Evolutionary conservation across 345 rosid genomes (phyloP), one percentile per base, ranked within the genome.

Genomic region (Salix brachista): DNA sequence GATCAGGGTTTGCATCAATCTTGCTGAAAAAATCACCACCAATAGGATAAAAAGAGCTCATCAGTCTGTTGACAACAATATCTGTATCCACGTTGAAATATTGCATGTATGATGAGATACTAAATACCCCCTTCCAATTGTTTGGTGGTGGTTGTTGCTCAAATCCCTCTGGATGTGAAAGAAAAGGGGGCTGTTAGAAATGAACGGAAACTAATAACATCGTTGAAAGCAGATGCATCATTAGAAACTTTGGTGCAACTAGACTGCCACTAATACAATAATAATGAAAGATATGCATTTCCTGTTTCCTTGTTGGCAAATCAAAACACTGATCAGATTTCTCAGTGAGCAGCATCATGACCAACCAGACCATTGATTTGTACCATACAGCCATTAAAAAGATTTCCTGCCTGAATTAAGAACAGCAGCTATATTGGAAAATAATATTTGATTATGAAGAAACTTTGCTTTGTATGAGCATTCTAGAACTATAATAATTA

Each of bases 31-130:
- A 96, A 83, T 92, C 91, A 16, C 92, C 98, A 77, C 81, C 81
- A 9, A 78, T 72, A n/a, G 97, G 97, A 80, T 83, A 85, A 61
- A 96, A 77, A 4, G 98, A 93, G 83, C 91, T 90, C 83, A 91
- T 78, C 86, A 93, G 70, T 86, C 98, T 88, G 86, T 90, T 92
- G 71, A 91, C 10, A 48, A 96, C 97, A 83, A 90, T 72, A 66
- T 93, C 98, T 1, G 98, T 90, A 79, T 93, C 99, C 79, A 91
- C 97, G 48, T 96, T 89, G 81, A 96, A 96, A 82, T 90, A 96
- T 62, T 91, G 97, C 3, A 85, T 83, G 79, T 96, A 96, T 5
- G 98, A 93, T 76, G 93, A 87, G 77, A 96, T 82, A 78, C 80
- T 91, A 76, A 92, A 92, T 17, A 89, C 88, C 37, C 98, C 98